These are phyloP conservation scores for Gigaspora rosea DNA, from an alignment of 192 early-diverging fungal species.

Conservation along the genomic window DNA sequence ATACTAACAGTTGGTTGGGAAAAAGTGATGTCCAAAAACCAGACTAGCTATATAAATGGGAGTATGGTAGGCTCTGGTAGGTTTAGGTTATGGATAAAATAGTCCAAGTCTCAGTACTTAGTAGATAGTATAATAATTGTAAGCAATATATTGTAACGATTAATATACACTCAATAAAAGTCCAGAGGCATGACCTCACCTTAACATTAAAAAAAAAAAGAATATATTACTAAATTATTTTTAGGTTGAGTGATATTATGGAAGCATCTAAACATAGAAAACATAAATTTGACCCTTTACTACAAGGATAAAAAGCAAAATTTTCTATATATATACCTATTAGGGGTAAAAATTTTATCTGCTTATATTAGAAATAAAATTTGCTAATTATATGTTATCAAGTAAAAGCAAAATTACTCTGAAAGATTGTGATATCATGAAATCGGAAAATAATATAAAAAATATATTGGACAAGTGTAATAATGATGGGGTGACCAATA, in stretches of 20 bases:
- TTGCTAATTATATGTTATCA: neutral
- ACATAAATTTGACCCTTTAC: constrained; percentile 28
- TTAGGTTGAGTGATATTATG: constrained; percentile 4
- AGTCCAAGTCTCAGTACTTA: no score
- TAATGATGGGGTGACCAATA: constrained; percentile 11
- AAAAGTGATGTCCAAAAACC: no score
- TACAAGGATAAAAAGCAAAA: constrained; percentile 14
- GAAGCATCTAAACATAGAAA: constrained; percentile 25
- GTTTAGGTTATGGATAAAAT: no score
- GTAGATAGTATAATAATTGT: no score
- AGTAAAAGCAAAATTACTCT: constrained; percentile 15
- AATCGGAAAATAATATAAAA: constrained; percentile 28
- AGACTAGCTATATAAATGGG: no score
- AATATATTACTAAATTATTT: neutral
- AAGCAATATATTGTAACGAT: no score
- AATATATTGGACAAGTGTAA: constrained; percentile 20
- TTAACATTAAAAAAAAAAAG: no score
- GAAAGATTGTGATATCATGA: constrained; percentile 28
- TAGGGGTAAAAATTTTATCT: constrained; percentile 10
- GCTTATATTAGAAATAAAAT: neutral
- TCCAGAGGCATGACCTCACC: no score
- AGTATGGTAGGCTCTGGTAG: no score
- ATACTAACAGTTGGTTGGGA: no score
- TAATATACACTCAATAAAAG: no score
- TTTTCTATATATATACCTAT: constrained; percentile 19